These are phyloP conservation scores for Botrytis fragariae DNA, from an alignment of 2,329 filamentous ascomycete species.

Conservation along the genomic window DNA sequence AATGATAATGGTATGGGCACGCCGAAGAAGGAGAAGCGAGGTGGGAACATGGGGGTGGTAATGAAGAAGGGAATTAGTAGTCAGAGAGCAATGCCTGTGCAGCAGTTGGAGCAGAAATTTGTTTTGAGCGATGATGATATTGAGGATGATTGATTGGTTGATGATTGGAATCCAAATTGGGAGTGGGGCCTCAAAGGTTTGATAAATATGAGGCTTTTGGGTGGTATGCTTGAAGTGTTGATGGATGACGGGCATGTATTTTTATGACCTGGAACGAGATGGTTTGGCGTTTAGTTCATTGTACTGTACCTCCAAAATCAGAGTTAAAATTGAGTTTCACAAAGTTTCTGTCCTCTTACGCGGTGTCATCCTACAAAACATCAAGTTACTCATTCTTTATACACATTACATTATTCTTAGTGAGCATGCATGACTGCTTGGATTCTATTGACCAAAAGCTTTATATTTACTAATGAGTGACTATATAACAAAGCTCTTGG, in stretches of 20 bases:
- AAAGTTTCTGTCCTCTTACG: background rate
- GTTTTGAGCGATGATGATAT: constrained; percentile 83
- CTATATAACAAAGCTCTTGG: constrained; percentile 39
- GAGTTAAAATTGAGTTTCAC: background rate
- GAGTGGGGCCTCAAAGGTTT: background rate
- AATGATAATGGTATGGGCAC: constrained; percentile 52
- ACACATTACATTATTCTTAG: background rate
- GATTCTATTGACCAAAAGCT: constrained; percentile 22
- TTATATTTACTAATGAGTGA: constrained; percentile 38
- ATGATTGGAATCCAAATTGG: background rate
- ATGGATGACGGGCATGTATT: background rate
- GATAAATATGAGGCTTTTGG: background rate
- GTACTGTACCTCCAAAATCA: background rate
- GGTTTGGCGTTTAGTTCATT: background rate
- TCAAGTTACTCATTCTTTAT: background rate
- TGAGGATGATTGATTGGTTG: constrained; percentile 54
- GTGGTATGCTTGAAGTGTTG: background rate
- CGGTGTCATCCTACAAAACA: background rate
- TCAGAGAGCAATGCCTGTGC: constrained; percentile 24
- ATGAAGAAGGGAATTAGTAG: constrained; percentile 29
- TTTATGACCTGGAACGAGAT: background rate
- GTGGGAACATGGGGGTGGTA: constrained; percentile 29
- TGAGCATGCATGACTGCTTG: background rate
- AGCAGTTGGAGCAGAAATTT: constrained; percentile 55
- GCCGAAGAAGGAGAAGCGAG: constrained; percentile 36